Conservation (phyloP, 2,329 filamentous ascomycete genomes). For the Fusarium austroafricanum region DNA sequence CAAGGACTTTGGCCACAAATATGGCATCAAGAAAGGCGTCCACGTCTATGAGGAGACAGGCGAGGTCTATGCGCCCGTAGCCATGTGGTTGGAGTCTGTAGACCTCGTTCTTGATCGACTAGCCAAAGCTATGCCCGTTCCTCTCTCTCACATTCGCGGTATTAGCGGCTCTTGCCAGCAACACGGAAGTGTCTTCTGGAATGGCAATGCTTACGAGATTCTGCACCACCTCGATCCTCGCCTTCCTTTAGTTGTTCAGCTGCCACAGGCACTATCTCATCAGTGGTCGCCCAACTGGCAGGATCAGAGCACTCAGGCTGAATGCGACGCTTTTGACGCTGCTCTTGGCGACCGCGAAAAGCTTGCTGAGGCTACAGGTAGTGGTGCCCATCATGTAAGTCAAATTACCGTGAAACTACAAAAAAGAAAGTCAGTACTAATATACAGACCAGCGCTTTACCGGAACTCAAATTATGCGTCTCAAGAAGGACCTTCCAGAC, state of each 20-base stretch:
- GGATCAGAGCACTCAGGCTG: slow-evolving; percentile 91
- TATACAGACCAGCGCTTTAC: slow-evolving; percentile 79
- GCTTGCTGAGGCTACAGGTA: slow-evolving; percentile 85
- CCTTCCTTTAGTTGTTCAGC: slow-evolving; percentile 76
- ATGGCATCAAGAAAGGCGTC: slow-evolving; percentile 90
- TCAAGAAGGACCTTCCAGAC: slow-evolving; percentile 81
- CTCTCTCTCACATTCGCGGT: slow-evolving; percentile 80
- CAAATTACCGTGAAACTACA: background rate
- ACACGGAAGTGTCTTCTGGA: slow-evolving; percentile 98
- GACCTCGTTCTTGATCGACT: slow-evolving; percentile 85
- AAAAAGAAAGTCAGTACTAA: slow-evolving; percentile 22
- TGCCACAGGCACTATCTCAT: slow-evolving; percentile 80
- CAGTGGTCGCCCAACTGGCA: slow-evolving; percentile 97
- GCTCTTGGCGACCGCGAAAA: slow-evolving; percentile 73
- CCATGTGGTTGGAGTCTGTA: slow-evolving; percentile 93
- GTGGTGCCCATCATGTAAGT: slow-evolving; percentile 91
- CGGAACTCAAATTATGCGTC: slow-evolving; percentile 93
- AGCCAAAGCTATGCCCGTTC: slow-evolving; percentile 68
- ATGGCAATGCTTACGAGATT: slow-evolving; percentile 71
- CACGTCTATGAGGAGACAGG: slow-evolving; percentile 82
- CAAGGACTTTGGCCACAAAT: slow-evolving; percentile 77
- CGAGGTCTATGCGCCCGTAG: slow-evolving; percentile 92
- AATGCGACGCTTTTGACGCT: slow-evolving; percentile 90
- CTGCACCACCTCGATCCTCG: slow-evolving; percentile 70
- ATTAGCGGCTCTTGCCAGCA: slow-evolving; percentile 96